Conservation (phyloP, 352 stramenopile genomes). For the Phytopythium mirpurense region DNA sequence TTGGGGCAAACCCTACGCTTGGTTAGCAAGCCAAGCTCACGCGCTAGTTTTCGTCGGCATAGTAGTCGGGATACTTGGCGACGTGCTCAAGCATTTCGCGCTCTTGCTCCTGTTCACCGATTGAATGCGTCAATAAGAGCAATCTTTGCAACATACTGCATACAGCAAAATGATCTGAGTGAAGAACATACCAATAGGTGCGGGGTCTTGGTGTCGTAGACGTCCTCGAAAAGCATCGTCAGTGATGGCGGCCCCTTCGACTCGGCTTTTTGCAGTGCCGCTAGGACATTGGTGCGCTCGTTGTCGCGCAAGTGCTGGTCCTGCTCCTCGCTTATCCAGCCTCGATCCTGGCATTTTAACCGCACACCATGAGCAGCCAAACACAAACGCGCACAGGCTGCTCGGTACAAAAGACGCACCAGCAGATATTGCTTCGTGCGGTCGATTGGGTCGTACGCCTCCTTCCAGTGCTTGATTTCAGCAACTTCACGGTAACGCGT, state of each 20-base stretch:
- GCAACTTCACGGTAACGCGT: conserved; percentile 91
- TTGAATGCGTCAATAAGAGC: too few species aligned
- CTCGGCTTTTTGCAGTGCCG: conserved; percentile 88
- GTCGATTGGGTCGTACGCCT: conserved; percentile 87
- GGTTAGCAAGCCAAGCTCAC: not conserved
- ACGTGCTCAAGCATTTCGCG: conserved; percentile 88
- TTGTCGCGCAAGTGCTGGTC: conserved; percentile 79
- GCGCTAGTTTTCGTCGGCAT: conserved; percentile 39
- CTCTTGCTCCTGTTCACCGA: conserved; percentile 94
- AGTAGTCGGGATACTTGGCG: conserved; percentile 92
- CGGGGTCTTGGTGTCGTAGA: conserved; percentile 93
- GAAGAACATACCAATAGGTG: conserved; percentile 78
- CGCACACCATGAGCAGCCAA: not conserved
- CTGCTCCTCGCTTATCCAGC: conserved; percentile 87
- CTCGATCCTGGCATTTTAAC: conserved; percentile 44
- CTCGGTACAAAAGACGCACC: conserved; percentile 19
- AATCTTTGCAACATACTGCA: too few species aligned
- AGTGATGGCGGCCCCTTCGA: conserved; percentile 83
- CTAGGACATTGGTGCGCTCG: conserved; percentile 83
- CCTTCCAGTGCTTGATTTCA: conserved; percentile 92
- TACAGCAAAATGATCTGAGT: conserved; percentile 6
- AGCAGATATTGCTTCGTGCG: conserved; percentile 90
- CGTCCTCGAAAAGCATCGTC: conserved; percentile 95
- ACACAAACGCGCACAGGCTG: not conserved
- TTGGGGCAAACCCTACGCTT: not conserved